Percentiles rank a stretch among this genome's conserved stretches.
Conservation (phyloP, 768 basidiomycete species). For the Lactarius vividus region DNA sequence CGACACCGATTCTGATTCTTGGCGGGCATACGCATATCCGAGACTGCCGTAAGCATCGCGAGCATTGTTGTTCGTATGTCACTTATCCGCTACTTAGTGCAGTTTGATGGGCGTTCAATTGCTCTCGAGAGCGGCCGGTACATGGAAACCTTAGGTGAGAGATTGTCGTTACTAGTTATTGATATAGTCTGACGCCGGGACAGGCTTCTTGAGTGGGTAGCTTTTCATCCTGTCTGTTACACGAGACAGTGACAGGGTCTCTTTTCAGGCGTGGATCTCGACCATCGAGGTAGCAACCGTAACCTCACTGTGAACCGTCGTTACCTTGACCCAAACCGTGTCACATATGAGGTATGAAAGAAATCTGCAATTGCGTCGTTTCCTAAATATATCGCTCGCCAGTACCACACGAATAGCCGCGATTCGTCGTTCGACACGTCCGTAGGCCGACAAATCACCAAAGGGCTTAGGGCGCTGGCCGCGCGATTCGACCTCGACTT, state of each 20-base stretch:
- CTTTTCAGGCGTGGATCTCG: conserved; percentile 49
- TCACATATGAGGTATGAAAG: conserved; percentile 61
- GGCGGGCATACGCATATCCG: conserved; percentile 82
- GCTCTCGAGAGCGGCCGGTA: conserved; percentile 82
- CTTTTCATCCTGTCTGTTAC: not conserved
- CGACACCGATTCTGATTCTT: conserved; percentile 80
- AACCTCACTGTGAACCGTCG: conserved; percentile 65
- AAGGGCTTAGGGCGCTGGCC: conserved; percentile 52
- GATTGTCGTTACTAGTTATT: not conserved
- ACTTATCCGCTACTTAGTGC: conserved; percentile 38
- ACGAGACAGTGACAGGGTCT: conserved; percentile 1
- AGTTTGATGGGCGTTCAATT: conserved; percentile 74
- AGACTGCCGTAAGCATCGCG: conserved; percentile 59
- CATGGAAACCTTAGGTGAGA: conserved; percentile 85
- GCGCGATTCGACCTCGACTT: conserved; percentile 59
- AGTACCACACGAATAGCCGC: conserved; percentile 72
- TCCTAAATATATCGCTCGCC: not conserved
- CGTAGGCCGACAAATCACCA: conserved; percentile 51
- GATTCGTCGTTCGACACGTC: too few relatives aligned
- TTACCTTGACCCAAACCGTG: conserved; percentile 78
- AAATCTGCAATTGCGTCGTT: not conserved
- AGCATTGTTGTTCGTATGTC: not conserved
- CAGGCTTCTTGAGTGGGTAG: conserved; percentile 61
- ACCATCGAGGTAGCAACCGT: conserved; percentile 39
- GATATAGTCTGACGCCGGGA: conserved; percentile 9